Percentiles rank a stretch among this genome's conserved stretches.
phyloP scores from a whole-genome alignment of 2,329 filamentous ascomycete genomes.

The Grosmannia huntii region DNA sequence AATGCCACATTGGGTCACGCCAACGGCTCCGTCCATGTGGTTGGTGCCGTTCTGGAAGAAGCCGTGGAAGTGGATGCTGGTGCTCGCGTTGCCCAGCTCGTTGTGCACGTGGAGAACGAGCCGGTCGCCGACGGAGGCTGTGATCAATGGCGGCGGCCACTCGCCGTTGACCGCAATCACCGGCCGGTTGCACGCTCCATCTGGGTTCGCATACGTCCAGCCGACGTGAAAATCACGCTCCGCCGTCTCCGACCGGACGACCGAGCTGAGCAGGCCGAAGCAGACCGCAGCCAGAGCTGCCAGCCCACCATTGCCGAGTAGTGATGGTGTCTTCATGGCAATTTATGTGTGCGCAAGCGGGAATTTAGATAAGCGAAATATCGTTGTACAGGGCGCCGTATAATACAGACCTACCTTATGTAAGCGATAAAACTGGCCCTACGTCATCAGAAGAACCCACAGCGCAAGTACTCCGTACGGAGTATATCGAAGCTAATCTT shows the following conservation, averaged over 20 bases:
- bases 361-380: too few relatives aligned
- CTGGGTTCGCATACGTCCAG: conserved; percentile 61
- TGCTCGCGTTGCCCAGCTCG: conserved; percentile 47
- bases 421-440: too few relatives aligned
- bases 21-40: conserved; percentile 57
- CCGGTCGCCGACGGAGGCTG: conserved; percentile 48
- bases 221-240: conserved; percentile 54
- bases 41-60: conserved; percentile 51
- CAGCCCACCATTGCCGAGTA: neutral
- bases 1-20: conserved; percentile 56
- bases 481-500: too few relatives aligned
- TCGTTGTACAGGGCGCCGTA: too few relatives aligned
- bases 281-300: neutral
- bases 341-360: too few relatives aligned
- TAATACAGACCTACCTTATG: too few relatives aligned
- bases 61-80: conserved; percentile 58
- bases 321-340: neutral
- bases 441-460: too few relatives aligned
- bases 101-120: conserved; percentile 47
- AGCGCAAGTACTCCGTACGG: too few relatives aligned
- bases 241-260: conserved; percentile 24
- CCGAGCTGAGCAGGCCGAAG: neutral
- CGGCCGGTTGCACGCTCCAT: conserved; percentile 48
- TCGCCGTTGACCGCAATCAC: conserved; percentile 63
- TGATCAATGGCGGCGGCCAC: conserved; percentile 60